phyloP scores from a whole-genome alignment of 1,284 basidiomycete species.

The Wolfiporia cocos region DNA sequence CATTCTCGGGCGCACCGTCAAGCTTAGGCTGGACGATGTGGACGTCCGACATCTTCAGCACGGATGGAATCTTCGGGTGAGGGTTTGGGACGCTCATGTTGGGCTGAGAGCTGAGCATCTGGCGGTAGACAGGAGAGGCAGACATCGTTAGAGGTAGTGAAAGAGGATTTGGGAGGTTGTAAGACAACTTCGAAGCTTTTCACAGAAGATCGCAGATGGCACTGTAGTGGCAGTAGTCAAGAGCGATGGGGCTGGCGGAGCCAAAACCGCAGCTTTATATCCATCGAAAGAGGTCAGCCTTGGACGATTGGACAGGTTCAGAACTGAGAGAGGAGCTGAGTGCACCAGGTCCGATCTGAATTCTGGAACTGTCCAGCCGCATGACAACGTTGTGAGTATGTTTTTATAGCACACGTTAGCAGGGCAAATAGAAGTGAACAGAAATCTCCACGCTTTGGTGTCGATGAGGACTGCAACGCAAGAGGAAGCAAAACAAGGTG shows the following conservation, averaged over 20 bases:
- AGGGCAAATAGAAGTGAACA: no score
- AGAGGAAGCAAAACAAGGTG: no score
- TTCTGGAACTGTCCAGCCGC: no score
- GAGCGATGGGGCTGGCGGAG: constrained; percentile 1
- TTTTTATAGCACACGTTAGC: no score
- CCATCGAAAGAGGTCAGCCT: no score
- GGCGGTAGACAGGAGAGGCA: background rate
- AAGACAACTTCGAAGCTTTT: background rate
- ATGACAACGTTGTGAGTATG: no score
- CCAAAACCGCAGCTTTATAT: background rate
- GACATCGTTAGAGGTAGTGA: background rate
- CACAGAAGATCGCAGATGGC: background rate
- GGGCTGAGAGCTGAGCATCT: background rate
- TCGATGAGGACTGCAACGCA: no score
- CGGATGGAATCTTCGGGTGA: background rate
- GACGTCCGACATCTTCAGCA: background rate
- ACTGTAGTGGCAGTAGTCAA: constrained; percentile 2
- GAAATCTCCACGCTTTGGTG: no score
- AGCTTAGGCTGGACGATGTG: background rate
- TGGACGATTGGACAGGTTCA: no score
- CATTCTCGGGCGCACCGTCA: background rate
- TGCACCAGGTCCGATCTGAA: no score
- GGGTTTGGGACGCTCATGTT: background rate
- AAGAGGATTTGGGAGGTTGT: background rate
- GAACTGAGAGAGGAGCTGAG: no score